Percentiles rank a stretch among this genome's conserved stretches.
These are phyloP conservation scores for Claviceps humidiphila DNA, from an alignment of 2,329 filamentous ascomycete species.

Conservation along the genomic window DNA sequence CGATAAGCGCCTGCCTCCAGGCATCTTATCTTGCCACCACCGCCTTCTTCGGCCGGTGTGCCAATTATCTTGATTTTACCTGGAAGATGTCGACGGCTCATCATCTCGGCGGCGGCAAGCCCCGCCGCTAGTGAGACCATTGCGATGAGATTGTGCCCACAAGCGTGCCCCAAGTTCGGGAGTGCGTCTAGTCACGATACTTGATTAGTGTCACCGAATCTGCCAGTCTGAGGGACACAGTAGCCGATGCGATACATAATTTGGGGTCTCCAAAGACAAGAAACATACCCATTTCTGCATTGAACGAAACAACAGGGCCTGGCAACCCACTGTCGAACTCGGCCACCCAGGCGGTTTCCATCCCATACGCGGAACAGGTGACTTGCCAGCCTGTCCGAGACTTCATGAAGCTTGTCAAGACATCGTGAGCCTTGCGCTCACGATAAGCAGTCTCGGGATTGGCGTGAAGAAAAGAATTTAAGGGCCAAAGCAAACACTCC, in stretches of 20 bases:
- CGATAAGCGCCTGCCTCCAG: constrained; percentile 26
- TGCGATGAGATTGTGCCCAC: constrained; percentile 37
- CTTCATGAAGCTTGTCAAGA: constrained; percentile 23
- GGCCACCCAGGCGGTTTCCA: constrained; percentile 31
- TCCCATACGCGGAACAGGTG: constrained; percentile 25
- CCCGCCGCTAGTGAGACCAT: constrained; percentile 28
- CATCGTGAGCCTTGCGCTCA: constrained; percentile 27
- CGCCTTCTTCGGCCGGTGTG: constrained; percentile 33
- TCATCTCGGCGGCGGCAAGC: constrained; percentile 31
- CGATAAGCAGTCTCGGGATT: constrained; percentile 29
- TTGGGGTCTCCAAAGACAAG: not conserved
- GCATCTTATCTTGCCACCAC: constrained; percentile 33
- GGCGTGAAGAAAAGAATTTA: constrained; percentile 29
- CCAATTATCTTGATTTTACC: constrained; percentile 34
- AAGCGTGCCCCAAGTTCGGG: constrained; percentile 33
- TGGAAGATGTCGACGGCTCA: constrained; percentile 26
- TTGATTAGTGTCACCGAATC: not conserved
- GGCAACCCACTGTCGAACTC: constrained; percentile 21
- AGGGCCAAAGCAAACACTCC: constrained; percentile 15
- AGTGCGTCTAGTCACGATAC: constrained; percentile 23
- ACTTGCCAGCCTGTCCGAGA: constrained; percentile 24
- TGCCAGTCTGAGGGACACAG: not conserved
- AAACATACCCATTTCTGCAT: constrained; percentile 21
- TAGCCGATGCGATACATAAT: too few species aligned
- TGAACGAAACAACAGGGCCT: constrained; percentile 27